Evolutionary conservation across 2,329 filamentous ascomycete genomes (phyloP).

Genomic region (Cordyceps cateniannulata): DNA sequence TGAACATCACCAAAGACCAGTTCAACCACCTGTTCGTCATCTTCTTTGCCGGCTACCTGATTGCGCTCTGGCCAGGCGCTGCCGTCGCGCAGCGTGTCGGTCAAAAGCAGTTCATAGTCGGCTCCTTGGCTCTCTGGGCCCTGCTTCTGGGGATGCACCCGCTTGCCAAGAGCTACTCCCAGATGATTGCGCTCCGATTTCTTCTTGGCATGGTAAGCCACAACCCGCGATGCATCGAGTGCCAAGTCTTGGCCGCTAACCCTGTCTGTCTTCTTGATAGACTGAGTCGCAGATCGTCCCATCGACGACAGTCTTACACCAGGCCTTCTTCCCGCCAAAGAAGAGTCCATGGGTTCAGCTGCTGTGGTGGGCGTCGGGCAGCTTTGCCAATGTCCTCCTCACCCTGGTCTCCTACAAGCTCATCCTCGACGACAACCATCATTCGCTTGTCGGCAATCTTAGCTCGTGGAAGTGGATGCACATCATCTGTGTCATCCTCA

Average conservation of each 20-base stretch:
- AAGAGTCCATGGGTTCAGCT: conserved; percentile 24
- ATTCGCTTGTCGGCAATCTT: conserved; percentile 16
- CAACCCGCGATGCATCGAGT: background rate
- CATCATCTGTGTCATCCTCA: conserved; percentile 47
- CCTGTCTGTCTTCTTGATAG: conserved; percentile 8
- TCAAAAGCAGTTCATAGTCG: conserved; percentile 20
- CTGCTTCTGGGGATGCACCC: conserved; percentile 20
- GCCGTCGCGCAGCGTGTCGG: conserved; percentile 18
- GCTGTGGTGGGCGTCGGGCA: conserved; percentile 23
- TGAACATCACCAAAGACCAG: conserved; percentile 17
- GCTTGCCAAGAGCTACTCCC: conserved; percentile 17
- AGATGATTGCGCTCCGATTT: conserved; percentile 19
- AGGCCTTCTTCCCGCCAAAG: conserved; percentile 23
- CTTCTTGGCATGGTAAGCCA: conserved; percentile 19
- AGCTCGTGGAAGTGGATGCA: conserved; percentile 43
- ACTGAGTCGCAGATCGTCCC: conserved; percentile 23
- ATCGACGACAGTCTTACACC: conserved; percentile 23
- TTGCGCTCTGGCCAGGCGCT: conserved; percentile 20
- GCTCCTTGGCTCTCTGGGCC: conserved; percentile 19
- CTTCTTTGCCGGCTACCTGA: conserved; percentile 20
- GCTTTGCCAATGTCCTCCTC: conserved; percentile 22
- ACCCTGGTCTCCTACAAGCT: conserved; percentile 24
- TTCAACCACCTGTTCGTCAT: conserved; percentile 20
- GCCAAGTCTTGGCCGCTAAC: background rate
- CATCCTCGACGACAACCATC: conserved; percentile 17